phyloP scores from a whole-genome alignment of 306 rosid genomes.

The Quercus robur region DNA sequence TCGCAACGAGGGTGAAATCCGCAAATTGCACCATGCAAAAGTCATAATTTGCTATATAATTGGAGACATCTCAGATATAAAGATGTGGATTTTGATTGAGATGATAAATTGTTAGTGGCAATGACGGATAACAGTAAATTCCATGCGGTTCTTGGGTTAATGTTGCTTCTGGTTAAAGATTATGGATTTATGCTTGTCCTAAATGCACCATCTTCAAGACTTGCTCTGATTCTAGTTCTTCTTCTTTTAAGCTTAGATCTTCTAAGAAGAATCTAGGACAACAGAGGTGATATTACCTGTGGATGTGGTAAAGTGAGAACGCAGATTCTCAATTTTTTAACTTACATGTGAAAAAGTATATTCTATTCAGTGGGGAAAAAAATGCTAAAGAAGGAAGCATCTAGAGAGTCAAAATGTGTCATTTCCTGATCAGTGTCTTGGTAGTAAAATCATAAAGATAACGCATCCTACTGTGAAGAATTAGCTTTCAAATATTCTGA shows the following conservation, averaged over 20 bases:
- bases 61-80: not conserved
- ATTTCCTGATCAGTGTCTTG: not conserved
- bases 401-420: slow-evolving; percentile 2
- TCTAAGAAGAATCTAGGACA: slow-evolving; percentile 11
- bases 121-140: not conserved
- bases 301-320: slow-evolving; percentile 17
- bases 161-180: not conserved
- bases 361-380: too few species aligned
- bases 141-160: not conserved
- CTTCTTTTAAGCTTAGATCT: not conserved
- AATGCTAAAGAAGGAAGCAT: slow-evolving; percentile 12
- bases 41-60: not conserved
- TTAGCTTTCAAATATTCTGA: slow-evolving; percentile 19
- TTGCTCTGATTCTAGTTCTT: not conserved
- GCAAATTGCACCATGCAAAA: not conserved
- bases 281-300: not conserved
- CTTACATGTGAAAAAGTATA: not conserved
- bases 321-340: slow-evolving; percentile 21
- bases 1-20: not conserved
- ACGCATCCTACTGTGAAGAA: not conserved
- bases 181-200: not conserved
- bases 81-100: not conserved
- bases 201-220: not conserved
- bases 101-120: not conserved
- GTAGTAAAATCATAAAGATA: not conserved